Percentiles rank a stretch among this genome's conserved stretches.
Conservation (phyloP, 495 filamentous ascomycete genomes). For the Neurospora sp. region DNA sequence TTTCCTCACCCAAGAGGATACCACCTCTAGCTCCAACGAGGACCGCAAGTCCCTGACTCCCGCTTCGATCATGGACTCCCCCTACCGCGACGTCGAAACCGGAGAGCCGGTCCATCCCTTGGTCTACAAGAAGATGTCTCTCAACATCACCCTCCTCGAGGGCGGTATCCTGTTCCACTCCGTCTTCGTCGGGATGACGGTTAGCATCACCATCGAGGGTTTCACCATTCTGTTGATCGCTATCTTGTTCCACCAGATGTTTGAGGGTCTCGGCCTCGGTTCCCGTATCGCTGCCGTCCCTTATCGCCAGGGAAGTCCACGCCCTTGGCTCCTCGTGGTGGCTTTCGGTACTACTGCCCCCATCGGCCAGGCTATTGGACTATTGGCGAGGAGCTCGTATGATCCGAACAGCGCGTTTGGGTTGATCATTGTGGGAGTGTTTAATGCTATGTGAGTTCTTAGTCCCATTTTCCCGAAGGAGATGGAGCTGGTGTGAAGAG, state of each 20-base stretch:
- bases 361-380: slow-evolving; percentile 50
- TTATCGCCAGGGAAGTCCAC: slow-evolving; percentile 35
- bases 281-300: slow-evolving; percentile 49
- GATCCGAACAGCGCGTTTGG: slow-evolving; percentile 55
- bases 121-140: slow-evolving; percentile 36
- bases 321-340: slow-evolving; percentile 55
- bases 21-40: slow-evolving; percentile 6
- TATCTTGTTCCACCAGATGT: slow-evolving; percentile 61
- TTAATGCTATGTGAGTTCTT: slow-evolving; percentile 52
- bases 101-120: slow-evolving; percentile 31
- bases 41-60: slow-evolving; percentile 17
- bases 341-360: slow-evolving; percentile 51
- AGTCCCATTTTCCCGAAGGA: neutral
- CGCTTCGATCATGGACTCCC: slow-evolving; percentile 11
- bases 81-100: slow-evolving; percentile 31
- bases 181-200: slow-evolving; percentile 59
- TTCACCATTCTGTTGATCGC: slow-evolving; percentile 59
- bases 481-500: neutral
- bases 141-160: slow-evolving; percentile 46
- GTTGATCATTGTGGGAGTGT: slow-evolving; percentile 54
- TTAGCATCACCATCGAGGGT: slow-evolving; percentile 53
- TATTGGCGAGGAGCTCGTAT: slow-evolving; percentile 47
- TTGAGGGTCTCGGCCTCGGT: slow-evolving; percentile 59
- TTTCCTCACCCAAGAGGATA: neutral
- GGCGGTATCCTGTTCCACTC: slow-evolving; percentile 51